phyloP scores from a whole-genome alignment of 1,284 basidiomycete genomes.

The Thecaphora frezii region DNA sequence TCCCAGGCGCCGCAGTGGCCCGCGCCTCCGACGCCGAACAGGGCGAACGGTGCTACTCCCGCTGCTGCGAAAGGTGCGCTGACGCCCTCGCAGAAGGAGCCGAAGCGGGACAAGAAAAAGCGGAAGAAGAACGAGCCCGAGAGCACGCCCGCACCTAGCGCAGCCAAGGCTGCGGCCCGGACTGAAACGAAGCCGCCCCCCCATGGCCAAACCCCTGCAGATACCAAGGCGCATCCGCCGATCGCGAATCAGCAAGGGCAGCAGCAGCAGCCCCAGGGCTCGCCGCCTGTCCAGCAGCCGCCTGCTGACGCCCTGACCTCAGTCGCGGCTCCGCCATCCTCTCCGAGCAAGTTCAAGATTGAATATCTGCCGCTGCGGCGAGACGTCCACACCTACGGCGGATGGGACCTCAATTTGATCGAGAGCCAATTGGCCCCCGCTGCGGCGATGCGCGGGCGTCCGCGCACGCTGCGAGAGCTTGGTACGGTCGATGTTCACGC shows the following conservation, averaged over 20 bases:
- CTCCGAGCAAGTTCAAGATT: conserved; percentile 72
- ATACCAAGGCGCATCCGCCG: conserved; percentile 18
- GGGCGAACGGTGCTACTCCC: conserved; percentile 14
- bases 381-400: conserved; percentile 77
- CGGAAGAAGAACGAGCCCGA: conserved; percentile 27
- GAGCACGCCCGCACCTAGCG: conserved; percentile 5
- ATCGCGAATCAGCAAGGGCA: conserved; percentile 17
- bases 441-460: conserved; percentile 63
- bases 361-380: conserved; percentile 84
- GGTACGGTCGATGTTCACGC: conserved; percentile 82
- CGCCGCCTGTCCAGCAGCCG: neutral
- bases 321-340: conserved; percentile 9
- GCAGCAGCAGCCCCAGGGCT: conserved; percentile 8
- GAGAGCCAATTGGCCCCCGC: conserved; percentile 68
- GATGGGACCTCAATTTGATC: conserved; percentile 75
- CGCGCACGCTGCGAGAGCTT: conserved; percentile 76
- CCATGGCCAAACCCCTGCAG: neutral
- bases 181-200: neutral
- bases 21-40: conserved; percentile 26
- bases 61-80: neutral
- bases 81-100: conserved; percentile 22
- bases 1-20: conserved; percentile 20
- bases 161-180: neutral
- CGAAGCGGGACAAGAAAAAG: conserved; percentile 28
- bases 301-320: neutral